Conservation (phyloP, 805 yeast species). For the Debaryomyces prosopidis region DNA sequence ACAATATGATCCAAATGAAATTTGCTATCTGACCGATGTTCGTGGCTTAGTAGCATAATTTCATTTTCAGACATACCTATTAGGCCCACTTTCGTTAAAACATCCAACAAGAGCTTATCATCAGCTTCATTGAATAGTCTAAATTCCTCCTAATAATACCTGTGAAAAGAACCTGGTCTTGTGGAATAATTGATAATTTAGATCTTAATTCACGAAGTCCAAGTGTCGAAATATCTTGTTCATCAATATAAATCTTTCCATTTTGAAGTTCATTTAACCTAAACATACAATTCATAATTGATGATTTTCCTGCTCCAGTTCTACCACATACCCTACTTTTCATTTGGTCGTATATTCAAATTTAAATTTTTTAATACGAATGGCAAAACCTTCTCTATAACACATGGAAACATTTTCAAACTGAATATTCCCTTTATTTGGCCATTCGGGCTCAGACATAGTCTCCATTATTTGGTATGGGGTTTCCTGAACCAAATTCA, state of each 20-base stretch:
- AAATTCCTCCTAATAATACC: slow-evolving; percentile 82
- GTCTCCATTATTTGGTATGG: slow-evolving; percentile 23
- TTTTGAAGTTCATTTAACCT: slow-evolving; percentile 73
- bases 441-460: slow-evolving; percentile 59
- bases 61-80: slow-evolving; percentile 20
- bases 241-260: slow-evolving; percentile 71
- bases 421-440: slow-evolving; percentile 61
- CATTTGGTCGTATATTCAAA: slow-evolving; percentile 64
- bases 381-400: slow-evolving; percentile 76
- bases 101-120: slow-evolving; percentile 77
- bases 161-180: slow-evolving; percentile 87
- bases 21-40: slow-evolving; percentile 39
- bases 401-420: slow-evolving; percentile 75
- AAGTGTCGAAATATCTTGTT: slow-evolving; percentile 56
- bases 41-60: slow-evolving; percentile 70
- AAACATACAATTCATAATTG: slow-evolving; percentile 73
- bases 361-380: slow-evolving; percentile 68
- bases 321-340: slow-evolving; percentile 94
- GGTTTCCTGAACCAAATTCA: slow-evolving; percentile 25
- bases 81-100: slow-evolving; percentile 42
- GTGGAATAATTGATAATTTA: slow-evolving; percentile 81
- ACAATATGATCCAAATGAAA: slow-evolving; percentile 20
- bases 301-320: slow-evolving; percentile 94
- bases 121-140: slow-evolving; percentile 71
- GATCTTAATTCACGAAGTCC: slow-evolving; percentile 78